Conservation (phyloP, 106 monocot species). For the Dactylorhiza incarnata region DNA sequence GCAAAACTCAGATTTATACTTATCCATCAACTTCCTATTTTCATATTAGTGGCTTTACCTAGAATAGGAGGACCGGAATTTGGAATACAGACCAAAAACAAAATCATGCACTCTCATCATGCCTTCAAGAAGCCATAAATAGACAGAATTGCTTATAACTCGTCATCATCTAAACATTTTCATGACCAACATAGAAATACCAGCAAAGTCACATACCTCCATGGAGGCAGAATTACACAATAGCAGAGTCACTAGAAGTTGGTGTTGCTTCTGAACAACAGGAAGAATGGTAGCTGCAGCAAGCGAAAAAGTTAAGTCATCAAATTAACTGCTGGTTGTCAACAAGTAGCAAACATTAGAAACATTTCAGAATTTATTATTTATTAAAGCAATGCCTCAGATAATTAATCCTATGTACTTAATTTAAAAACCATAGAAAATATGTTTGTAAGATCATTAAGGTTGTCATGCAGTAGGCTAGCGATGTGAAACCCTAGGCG, state of each 20-base stretch:
- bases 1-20: background rate
- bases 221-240: conserved; percentile 92
- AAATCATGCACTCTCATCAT: background rate
- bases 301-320: conserved; percentile 12
- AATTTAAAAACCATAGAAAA: too few species aligned
- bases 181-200: background rate
- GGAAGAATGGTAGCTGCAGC: conserved; percentile 71
- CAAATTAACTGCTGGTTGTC: background rate
- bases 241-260: conserved; percentile 91
- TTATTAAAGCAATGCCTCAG: too few species aligned
- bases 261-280: conserved; percentile 98
- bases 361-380: background rate
- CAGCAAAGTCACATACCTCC: conserved; percentile 49
- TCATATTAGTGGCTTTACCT: background rate
- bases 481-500: too few species aligned
- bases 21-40: background rate
- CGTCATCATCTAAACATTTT: background rate
- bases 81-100: background rate
- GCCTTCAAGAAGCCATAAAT: background rate
- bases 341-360: background rate
- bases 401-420: too few species aligned
- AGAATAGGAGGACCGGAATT: background rate
- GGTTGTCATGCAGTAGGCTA: too few species aligned
- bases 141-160: background rate
- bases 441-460: too few species aligned